A percentile compares a stretch with the other conserved stretches of the same genome.
Conservation (phyloP, 768 basidiomycete genomes). For the Psilocybe subaeruginosa region DNA sequence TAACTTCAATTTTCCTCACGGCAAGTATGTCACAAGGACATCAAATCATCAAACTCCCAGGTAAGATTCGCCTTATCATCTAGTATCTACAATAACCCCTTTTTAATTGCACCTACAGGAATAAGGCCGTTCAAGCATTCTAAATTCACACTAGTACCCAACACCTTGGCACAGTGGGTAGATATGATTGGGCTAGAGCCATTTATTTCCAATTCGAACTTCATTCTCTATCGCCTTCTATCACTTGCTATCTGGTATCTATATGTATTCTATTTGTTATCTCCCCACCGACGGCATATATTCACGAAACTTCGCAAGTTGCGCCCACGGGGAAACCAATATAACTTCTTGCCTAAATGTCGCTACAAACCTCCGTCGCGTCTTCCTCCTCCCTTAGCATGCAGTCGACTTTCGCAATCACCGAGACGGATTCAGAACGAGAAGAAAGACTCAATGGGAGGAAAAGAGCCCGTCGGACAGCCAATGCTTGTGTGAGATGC, state of each 20-base stretch:
- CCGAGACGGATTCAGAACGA: conserved; percentile 9
- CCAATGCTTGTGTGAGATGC: conserved; percentile 11
- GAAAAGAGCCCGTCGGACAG: background rate
- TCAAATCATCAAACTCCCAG: background rate
- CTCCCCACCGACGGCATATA: background rate
- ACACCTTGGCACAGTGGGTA: background rate
- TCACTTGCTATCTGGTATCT: background rate
- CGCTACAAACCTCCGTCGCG: background rate
- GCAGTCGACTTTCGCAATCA: conserved; percentile 6
- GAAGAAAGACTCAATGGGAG: conserved; percentile 7
- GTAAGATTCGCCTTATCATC: too few species aligned
- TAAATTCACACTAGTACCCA: background rate
- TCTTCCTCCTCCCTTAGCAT: background rate
- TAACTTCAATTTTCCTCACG: too few species aligned
- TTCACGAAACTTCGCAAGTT: background rate
- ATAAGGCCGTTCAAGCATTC: background rate
- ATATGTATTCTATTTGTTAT: background rate
- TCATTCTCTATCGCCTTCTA: background rate
- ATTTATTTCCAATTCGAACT: background rate
- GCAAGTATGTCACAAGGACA: too few species aligned
- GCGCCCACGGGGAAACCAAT: too few species aligned
- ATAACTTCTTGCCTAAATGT: background rate
- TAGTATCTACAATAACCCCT: too few species aligned
- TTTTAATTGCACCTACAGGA: too few species aligned
- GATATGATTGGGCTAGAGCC: background rate